Evolutionary conservation across 805 yeast genomes (phyloP), one percentile per base, ranked within the genome.

Genomic region (Metschnikowia noctiluminum): DNA sequence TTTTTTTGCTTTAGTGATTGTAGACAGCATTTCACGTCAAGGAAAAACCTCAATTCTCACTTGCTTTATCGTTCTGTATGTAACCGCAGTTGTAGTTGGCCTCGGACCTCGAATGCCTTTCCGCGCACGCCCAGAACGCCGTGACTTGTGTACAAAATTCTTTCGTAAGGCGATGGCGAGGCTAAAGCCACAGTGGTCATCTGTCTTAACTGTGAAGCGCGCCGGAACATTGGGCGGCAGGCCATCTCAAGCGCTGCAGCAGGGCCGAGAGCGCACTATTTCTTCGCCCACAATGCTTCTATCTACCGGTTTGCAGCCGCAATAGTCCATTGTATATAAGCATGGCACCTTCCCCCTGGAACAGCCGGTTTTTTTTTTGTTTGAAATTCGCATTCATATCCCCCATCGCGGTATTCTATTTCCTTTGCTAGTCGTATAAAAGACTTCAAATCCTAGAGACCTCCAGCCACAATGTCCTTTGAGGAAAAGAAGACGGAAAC

Each of bases 401-500:
- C 14, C 21, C n/a, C 28, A 35, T 34, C 32, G n/a, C 12, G 21
- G 21, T 4, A 3, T 35, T 15, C 6, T 15, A 7, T 12, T 14
- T 14, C 28, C 32, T 35, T n/a, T 8, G 28, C 26, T 11, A 14
- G 16, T 16, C 12, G 16, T 31, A 31, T 31, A 31, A 6, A 31
- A 31, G 34, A 31, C 21, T 21, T 30, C 13, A 30, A 30, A 30
- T 30, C 32, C 13, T 9, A 30, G 10, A 30, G 32, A 30, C 13
- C 32, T 34, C 28, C 27, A 16, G 8, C 11, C 27, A 37, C 14
- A 2, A 37, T 37, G 40, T 37, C 40, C 11, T 40, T 46, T 42
- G 54, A 52, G 41, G 52, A 54, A 31, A 52, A 54, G 48, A 54
- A 52, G 38, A 38, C 51, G 37, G 52, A 43, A 16, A 28, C 30